Evolutionary conservation across 2,329 filamentous ascomycete species (phyloP).

Genomic region (Stachybotrys chlorohalonatus): DNA sequence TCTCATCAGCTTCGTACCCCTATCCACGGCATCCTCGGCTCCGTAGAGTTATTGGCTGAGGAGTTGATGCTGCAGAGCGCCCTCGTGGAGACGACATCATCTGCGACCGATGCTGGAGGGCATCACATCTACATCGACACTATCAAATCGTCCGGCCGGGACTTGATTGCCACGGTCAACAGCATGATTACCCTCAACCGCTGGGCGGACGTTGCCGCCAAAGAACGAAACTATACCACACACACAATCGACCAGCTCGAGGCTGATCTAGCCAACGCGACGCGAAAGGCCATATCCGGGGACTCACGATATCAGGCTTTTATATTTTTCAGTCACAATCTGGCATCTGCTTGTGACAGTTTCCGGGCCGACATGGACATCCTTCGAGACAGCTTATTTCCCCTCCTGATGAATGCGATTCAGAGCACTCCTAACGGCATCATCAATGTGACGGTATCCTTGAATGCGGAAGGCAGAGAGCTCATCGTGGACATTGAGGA

Average conservation of each 20-base stretch:
- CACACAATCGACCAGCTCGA: conserved; percentile 8
- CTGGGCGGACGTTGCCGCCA: conserved; percentile 25
- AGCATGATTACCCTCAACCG: conserved; percentile 30
- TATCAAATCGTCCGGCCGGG: conserved; percentile 28
- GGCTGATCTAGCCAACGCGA: conserved; percentile 5
- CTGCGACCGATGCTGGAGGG: neutral
- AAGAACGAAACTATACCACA: conserved; percentile 18
- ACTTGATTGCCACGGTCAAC: conserved; percentile 34
- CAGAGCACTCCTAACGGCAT: conserved; percentile 28
- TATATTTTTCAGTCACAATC: conserved; percentile 7
- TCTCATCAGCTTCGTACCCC: conserved; percentile 38
- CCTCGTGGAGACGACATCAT: conserved; percentile 3
- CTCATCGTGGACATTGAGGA: conserved; percentile 31
- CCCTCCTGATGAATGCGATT: conserved; percentile 30
- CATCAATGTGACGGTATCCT: conserved; percentile 22
- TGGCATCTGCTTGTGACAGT: conserved; percentile 13
- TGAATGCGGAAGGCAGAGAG: conserved; percentile 16
- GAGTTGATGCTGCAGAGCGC: conserved; percentile 20
- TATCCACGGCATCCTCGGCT: conserved; percentile 34
- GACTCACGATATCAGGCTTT: conserved; percentile 6
- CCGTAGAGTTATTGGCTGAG: conserved; percentile 28
- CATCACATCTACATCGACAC: conserved; percentile 16
- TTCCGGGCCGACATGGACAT: conserved; percentile 26
- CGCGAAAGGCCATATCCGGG: neutral
- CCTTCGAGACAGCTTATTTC: conserved; percentile 31